A percentile compares a stretch with the other conserved stretches of the same genome.
phyloP scores from a whole-genome alignment of 345 rosid species.

The Gossypium arboreum region DNA sequence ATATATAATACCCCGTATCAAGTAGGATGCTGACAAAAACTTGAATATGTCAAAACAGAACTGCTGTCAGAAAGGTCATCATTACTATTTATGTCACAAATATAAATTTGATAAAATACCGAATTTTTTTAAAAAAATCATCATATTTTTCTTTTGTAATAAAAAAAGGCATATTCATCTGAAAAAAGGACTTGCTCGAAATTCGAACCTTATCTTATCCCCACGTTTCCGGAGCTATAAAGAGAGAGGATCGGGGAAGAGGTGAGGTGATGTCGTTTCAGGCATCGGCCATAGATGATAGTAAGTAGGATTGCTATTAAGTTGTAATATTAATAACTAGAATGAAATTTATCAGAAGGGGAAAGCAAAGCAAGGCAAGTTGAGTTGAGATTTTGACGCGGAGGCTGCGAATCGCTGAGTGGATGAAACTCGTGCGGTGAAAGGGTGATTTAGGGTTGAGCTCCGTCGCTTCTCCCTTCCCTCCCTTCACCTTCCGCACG shows the following conservation, averaged over 20 bases:
- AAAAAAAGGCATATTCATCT: not conserved
- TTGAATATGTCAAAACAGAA: conserved; percentile 11
- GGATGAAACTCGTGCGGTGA: not conserved
- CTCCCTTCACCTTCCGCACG: not conserved
- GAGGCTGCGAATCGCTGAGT: not conserved
- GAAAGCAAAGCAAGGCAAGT: not conserved
- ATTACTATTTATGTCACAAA: not conserved
- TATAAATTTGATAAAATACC: not conserved
- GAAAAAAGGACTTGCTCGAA: not conserved
- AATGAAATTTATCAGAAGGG: not conserved
- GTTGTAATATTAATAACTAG: not conserved
- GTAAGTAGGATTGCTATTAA: not conserved
- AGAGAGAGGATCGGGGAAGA: not conserved
- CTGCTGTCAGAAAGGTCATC: conserved; percentile 3
- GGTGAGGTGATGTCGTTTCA: not conserved
- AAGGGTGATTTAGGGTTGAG: not conserved
- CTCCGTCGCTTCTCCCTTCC: not conserved
- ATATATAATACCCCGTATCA: not conserved
- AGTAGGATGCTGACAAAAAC: not conserved
- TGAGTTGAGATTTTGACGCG: not conserved
- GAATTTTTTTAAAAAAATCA: not conserved
- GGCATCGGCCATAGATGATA: not conserved
- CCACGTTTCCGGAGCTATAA: not conserved
- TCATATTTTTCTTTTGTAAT: not conserved
- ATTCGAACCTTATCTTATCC: conserved; percentile 14